Evolutionary conservation across 441 rosid species (phyloP).

Genomic region (Gossypium schwendimanii): DNA sequence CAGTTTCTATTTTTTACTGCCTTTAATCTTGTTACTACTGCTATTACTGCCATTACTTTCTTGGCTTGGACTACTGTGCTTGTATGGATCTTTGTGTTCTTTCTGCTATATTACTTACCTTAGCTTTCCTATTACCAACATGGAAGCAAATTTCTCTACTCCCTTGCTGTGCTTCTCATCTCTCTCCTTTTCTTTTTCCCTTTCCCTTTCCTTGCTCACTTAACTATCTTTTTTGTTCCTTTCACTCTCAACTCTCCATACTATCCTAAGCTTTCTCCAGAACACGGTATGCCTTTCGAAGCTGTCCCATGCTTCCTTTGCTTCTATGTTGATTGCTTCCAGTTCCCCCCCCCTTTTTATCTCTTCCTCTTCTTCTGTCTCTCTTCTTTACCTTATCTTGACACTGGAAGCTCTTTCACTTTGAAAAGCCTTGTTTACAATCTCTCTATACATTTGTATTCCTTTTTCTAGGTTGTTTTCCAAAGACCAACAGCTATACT

Average conservation of each 20-base stretch:
- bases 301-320: slow-evolving; percentile 22
- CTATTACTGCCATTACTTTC: slow-evolving; percentile 12
- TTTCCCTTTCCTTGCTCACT: slow-evolving; percentile 13
- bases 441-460: neutral
- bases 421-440: neutral
- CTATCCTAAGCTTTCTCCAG: slow-evolving; percentile 1
- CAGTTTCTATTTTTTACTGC: slow-evolving; percentile 14
- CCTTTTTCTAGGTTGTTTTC: slow-evolving; percentile 2
- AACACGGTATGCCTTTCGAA: slow-evolving; percentile 15
- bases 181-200: slow-evolving; percentile 11
- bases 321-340: neutral
- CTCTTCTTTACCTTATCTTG: slow-evolving; percentile 6
- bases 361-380: neutral
- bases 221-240: slow-evolving; percentile 13
- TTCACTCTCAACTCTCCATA: neutral
- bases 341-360: slow-evolving; percentile 13
- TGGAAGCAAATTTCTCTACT: slow-evolving; percentile 10
- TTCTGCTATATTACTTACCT: slow-evolving; percentile 17
- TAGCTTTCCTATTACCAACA: slow-evolving; percentile 23
- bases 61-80: slow-evolving; percentile 33
- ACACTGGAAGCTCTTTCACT: neutral
- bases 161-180: slow-evolving; percentile 4
- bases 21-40: slow-evolving; percentile 18
- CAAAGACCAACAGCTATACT: neutral
- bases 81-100: slow-evolving; percentile 21